phyloP scores from a whole-genome alignment of 2,329 filamentous ascomycete species.

The Exophiala bonariae region DNA sequence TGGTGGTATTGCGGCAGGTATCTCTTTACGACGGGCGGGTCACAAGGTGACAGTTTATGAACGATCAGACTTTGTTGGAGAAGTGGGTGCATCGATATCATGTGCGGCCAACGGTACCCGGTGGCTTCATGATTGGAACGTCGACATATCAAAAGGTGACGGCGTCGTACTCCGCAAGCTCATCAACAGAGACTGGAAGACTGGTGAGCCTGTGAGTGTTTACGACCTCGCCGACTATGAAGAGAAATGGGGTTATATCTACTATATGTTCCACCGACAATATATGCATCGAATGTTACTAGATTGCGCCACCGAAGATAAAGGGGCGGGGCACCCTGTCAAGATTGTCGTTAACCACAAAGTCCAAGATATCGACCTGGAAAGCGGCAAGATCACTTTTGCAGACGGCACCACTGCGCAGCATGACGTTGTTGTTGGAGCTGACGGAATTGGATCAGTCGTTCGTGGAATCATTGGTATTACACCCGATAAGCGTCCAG shows the following conservation, averaged over 20 bases:
- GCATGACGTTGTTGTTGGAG: conserved; percentile 64
- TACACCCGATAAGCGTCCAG: conserved; percentile 57
- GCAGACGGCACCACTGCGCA: conserved; percentile 50
- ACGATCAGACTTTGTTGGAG: conserved; percentile 64
- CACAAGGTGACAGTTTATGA: conserved; percentile 65
- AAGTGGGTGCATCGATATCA: conserved; percentile 67
- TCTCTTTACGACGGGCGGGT: conserved; percentile 54
- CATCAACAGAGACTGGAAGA: conserved; percentile 70
- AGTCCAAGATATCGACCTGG: conserved; percentile 54
- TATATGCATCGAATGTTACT: conserved; percentile 69
- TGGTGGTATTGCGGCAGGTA: conserved; percentile 53
- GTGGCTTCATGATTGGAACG: conserved; percentile 68
- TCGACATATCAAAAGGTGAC: conserved; percentile 64
- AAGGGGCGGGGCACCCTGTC: conserved; percentile 56
- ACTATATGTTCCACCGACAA: conserved; percentile 70
- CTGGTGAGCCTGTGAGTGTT: conserved; percentile 64
- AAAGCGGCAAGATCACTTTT: conserved; percentile 53
- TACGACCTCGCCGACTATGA: conserved; percentile 67
- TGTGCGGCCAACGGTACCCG: conserved; percentile 70
- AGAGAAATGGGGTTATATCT: conserved; percentile 63
- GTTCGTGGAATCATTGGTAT: conserved; percentile 66
- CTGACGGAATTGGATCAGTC: conserved; percentile 68
- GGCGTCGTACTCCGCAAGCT: conserved; percentile 66
- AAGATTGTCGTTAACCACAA: conserved; percentile 59
- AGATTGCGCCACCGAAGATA: conserved; percentile 55